These are phyloP conservation scores for Hemerocallis citrina DNA, from an alignment of 106 monocot species.

Conservation along the genomic window DNA sequence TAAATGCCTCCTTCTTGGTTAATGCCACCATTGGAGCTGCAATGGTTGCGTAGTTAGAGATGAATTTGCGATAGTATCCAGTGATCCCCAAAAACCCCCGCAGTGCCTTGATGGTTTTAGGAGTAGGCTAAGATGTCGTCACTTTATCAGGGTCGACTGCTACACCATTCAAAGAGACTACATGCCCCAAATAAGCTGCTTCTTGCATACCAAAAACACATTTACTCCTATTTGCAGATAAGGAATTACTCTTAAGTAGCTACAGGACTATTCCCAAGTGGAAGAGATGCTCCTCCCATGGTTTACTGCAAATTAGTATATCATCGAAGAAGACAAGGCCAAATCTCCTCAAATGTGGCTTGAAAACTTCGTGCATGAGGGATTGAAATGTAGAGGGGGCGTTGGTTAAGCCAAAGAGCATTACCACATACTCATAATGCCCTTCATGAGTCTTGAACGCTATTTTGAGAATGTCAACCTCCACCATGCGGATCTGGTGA, in stretches of 20 bases:
- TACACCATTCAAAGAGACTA: neutral
- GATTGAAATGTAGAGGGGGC: neutral
- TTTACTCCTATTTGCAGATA: neutral
- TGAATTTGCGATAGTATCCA: neutral
- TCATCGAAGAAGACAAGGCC: slow-evolving; percentile 3
- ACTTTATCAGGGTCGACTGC: neutral
- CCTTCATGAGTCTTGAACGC: neutral
- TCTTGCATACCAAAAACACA: neutral
- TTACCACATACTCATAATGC: neutral
- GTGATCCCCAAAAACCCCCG: neutral
- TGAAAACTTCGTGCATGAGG: neutral
- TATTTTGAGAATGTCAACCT: neutral
- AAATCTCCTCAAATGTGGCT: neutral
- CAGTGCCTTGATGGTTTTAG: neutral
- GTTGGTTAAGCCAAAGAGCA: neutral
- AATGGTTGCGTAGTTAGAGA: neutral
- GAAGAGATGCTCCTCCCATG: neutral
- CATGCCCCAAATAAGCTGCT: neutral
- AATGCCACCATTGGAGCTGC: neutral
- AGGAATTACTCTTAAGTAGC: neutral
- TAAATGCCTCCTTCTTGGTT: neutral
- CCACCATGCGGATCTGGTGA: neutral
- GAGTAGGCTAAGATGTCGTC: neutral
- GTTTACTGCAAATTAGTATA: neutral
- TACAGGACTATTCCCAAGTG: neutral